Base-by-base conservation (phyloP, 768 basidiomycete genomes). In the Leccinum imitatum region DNA sequence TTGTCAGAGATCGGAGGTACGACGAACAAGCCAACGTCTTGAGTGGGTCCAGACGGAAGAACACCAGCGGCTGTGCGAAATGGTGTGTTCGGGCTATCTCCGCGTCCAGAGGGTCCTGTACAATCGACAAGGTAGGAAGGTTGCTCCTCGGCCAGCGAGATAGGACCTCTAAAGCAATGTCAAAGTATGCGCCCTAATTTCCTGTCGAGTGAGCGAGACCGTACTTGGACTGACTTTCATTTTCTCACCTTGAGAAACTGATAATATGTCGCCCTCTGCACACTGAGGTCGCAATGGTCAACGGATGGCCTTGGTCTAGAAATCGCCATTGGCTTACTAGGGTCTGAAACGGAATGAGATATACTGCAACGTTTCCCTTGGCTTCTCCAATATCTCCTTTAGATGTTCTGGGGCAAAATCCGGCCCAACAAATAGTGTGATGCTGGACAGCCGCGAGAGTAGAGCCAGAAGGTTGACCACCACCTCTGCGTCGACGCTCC, bases 41-140 rank as follows among this genome's bases (percentile, higher is more conserved):
- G 54, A 95, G 73, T 41, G 79, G 71, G 39, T 87, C 82, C 57
- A 96, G 77, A 46, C 81, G 82, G 71, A 90, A 90, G 75, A 95
- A 93, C 3, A 93, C 91, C 63, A 97, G 80, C 1, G 95, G 95
- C 67, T 96, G 95, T 1, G 94, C 95, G 61, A 90, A 89, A 37
- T 75, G 65, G 15, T 64, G 61, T 33, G 46, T 70, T 6, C 65
- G 70, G 14, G 76, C 76, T 35, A 78, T 68, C 30, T 75, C 72
- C 1, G 77, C 68, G 41, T 81, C 78, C 4, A 84, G 72, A 2
- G 85, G 80, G 61, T 90, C 89, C 73, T 91, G 89, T 11, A 89
- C 76, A 51, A 91, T 81, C 4, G 87, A 90, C 3, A 90, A 66
- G 0, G 73, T 72, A 1, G 77, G 74, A 2, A 88, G 71, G 15